A percentile compares a stretch with the other conserved stretches of the same genome.
phyloP scores from a whole-genome alignment of 176 grass and related monocot genomes.

The Thalia dealbata region DNA sequence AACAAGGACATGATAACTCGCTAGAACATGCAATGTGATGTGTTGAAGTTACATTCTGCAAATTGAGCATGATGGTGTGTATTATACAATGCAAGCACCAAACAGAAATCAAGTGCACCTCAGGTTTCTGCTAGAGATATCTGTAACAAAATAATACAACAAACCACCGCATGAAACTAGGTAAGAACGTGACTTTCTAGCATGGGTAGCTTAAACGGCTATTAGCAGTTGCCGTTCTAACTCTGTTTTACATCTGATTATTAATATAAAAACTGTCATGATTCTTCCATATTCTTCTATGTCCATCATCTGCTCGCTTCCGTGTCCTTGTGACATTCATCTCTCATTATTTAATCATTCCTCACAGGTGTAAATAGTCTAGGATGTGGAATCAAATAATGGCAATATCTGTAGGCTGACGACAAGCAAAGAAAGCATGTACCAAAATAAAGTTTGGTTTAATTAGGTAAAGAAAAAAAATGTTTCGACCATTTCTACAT shows the following conservation, averaged over 20 bases:
- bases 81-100: no score
- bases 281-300: neutral
- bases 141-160: neutral
- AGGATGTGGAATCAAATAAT: neutral
- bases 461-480: no score
- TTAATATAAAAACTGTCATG: no score
- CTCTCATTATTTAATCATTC: neutral
- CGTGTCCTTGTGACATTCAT: neutral
- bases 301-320: neutral
- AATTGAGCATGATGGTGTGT: no score
- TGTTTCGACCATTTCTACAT: no score
- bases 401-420: neutral
- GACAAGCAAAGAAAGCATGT: no score
- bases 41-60: neutral
- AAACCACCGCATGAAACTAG: neutral
- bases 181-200: neutral
- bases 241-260: no score
- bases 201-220: neutral
- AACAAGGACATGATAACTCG: no score
- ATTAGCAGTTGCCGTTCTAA: neutral
- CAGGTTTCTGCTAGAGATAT: neutral
- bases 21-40: neutral
- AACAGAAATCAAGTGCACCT: neutral
- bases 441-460: no score
- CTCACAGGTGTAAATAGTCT: neutral